Conservation (phyloP, 148 eudicot species). For the Spergularia marina region DNA sequence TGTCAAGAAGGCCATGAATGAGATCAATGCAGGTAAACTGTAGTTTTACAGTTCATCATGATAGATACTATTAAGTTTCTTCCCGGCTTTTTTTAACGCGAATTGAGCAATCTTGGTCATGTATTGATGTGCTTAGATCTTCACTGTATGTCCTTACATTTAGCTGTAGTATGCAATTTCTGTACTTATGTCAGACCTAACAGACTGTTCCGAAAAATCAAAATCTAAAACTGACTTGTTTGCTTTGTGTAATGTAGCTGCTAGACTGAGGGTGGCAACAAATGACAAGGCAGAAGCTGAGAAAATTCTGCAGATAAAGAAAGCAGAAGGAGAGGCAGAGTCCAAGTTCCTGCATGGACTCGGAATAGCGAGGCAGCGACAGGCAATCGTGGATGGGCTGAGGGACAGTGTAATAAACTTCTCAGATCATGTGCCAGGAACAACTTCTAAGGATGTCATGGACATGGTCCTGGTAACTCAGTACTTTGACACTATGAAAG, state of each 20-base stretch:
- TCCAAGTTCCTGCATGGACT: conserved; percentile 58
- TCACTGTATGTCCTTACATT: too few species aligned
- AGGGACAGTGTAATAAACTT: conserved; percentile 66
- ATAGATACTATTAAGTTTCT: too few species aligned
- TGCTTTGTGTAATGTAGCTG: conserved; percentile 37
- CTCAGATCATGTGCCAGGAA: conserved; percentile 61
- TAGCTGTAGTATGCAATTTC: too few species aligned
- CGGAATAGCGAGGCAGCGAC: conserved; percentile 74
- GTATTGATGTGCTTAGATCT: not conserved
- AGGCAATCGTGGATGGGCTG: conserved; percentile 68
- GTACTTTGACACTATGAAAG: conserved; percentile 69
- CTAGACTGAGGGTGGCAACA: conserved; percentile 60
- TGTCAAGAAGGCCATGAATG: conserved; percentile 83
- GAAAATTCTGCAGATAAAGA: conserved; percentile 60
- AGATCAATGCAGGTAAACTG: conserved; percentile 69
- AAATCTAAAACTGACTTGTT: not conserved
- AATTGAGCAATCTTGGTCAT: not conserved
- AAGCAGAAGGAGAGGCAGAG: conserved; percentile 78
- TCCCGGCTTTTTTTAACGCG: not conserved
- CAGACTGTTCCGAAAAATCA: too few species aligned
- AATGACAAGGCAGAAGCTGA: conserved; percentile 84
- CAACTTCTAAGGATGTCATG: conserved; percentile 59
- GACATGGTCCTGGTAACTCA: conserved; percentile 73
- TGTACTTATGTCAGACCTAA: too few species aligned
- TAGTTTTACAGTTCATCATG: too few species aligned